Conservation (phyloP, 1,284 basidiomycete genomes). For the Puccinia novopanici region DNA sequence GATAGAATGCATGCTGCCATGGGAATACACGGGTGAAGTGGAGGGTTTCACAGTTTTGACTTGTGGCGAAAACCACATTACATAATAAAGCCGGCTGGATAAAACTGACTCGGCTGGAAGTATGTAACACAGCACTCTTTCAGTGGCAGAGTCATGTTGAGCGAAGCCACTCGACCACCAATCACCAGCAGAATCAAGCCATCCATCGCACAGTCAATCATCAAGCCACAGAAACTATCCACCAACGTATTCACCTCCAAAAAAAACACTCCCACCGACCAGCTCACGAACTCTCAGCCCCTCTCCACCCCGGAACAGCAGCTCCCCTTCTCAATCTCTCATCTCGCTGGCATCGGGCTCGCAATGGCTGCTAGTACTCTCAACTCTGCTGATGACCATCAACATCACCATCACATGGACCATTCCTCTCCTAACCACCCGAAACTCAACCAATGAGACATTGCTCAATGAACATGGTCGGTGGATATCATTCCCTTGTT, state of each 20-base stretch:
- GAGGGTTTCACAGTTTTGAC: too few relatives aligned
- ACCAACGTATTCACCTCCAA: conserved; percentile 23
- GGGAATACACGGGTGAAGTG: too few relatives aligned
- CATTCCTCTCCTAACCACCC: conserved; percentile 7
- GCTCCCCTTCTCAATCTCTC: conserved; percentile 4
- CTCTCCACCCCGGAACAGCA: not conserved
- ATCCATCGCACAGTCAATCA: conserved; percentile 23
- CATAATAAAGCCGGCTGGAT: too few relatives aligned
- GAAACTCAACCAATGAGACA: conserved; percentile 20
- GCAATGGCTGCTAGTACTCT: conserved; percentile 18
- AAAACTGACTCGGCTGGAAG: too few relatives aligned
- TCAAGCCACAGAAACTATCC: conserved; percentile 3
- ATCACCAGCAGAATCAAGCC: not conserved
- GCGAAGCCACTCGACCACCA: not conserved
- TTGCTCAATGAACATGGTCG: conserved; percentile 49
- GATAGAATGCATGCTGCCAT: too few relatives aligned
- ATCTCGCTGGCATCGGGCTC: not conserved
- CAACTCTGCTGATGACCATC: conserved; percentile 5
- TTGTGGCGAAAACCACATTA: too few relatives aligned
- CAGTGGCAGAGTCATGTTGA: not conserved
- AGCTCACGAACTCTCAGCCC: not conserved
- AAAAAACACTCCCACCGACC: not conserved
- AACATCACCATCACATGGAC: conserved; percentile 18
- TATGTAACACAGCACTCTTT: too few relatives aligned
- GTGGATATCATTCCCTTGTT: not conserved